Evolutionary conservation across 2,329 filamentous ascomycete species (phyloP).

Genomic region (Fusarium begoniae): DNA sequence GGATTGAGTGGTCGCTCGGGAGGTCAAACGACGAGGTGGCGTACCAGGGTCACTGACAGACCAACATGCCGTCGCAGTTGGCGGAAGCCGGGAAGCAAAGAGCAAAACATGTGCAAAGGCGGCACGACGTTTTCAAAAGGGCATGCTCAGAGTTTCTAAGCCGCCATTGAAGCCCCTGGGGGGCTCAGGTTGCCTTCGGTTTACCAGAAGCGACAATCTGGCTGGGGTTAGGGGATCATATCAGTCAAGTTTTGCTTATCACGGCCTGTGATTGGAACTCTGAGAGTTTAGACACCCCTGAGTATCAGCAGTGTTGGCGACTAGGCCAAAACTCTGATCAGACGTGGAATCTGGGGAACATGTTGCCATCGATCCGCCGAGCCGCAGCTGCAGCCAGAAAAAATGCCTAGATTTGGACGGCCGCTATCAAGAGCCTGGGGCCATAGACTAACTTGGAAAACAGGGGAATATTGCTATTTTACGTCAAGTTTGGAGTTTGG

Average conservation of each 20-base stretch:
- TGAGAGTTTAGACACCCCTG: slow-evolving; percentile 29
- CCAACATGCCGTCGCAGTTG: slow-evolving; percentile 7
- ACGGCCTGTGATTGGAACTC: slow-evolving; percentile 27
- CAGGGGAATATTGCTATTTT: background rate
- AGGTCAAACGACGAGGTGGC: slow-evolving; percentile 26
- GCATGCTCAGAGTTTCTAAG: slow-evolving; percentile 8
- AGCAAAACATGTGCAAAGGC: slow-evolving; percentile 6
- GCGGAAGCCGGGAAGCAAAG: background rate
- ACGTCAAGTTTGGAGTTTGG: slow-evolving; percentile 7
- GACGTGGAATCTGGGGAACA: slow-evolving; percentile 38
- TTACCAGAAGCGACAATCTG: slow-evolving; percentile 10
- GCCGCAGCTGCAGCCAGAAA: slow-evolving; percentile 7
- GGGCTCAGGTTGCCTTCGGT: slow-evolving; percentile 33
- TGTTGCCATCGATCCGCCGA: slow-evolving; percentile 29
- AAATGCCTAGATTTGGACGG: background rate
- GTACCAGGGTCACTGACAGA: slow-evolving; percentile 26
- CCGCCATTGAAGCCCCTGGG: slow-evolving; percentile 6
- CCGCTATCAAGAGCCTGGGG: slow-evolving; percentile 9
- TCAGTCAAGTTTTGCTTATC: slow-evolving; percentile 32
- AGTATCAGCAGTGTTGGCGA: slow-evolving; percentile 10
- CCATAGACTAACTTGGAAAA: background rate
- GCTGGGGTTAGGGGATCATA: slow-evolving; percentile 27
- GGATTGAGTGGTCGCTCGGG: slow-evolving; percentile 17
- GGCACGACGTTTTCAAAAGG: slow-evolving; percentile 3
- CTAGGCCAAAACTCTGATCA: slow-evolving; percentile 18